Conservation (phyloP, 2,329 filamentous ascomycete genomes). For the Myriosclerotinia curreyana region DNA sequence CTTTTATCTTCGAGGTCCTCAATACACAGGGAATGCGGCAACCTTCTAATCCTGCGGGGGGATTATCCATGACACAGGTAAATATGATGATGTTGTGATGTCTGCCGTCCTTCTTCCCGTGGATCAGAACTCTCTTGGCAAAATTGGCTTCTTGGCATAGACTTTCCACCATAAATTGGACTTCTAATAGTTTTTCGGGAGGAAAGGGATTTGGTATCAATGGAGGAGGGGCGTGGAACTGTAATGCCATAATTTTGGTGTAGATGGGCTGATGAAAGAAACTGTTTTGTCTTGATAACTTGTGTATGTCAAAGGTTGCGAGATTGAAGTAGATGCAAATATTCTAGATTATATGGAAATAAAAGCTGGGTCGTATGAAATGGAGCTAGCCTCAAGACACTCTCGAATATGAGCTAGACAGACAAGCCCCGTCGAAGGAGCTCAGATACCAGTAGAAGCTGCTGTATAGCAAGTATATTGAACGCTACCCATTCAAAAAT, state of each 20-base stretch:
- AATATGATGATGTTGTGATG: neutral
- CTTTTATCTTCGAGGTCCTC: neutral
- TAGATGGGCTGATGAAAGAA: neutral
- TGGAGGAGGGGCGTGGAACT: neutral
- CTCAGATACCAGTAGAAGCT: neutral
- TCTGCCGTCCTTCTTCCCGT: neutral
- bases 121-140: neutral
- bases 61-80: neutral
- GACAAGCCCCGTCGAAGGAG: too few relatives aligned
- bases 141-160: neutral
- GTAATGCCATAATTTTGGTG: neutral
- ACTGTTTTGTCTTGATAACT: neutral
- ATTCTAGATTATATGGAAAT: too few relatives aligned
- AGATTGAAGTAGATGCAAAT: neutral
- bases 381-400: neutral
- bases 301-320: neutral
- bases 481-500: neutral
- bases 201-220: neutral
- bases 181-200: neutral
- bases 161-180: neutral
- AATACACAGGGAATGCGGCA: neutral
- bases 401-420: too few relatives aligned
- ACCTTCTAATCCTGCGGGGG: fast-evolving
- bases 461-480: neutral
- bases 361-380: neutral